These are phyloP conservation scores for Chrysopogon serrulatus DNA, from an alignment of 176 grass and related monocot genomes.

Conservation along the genomic window DNA sequence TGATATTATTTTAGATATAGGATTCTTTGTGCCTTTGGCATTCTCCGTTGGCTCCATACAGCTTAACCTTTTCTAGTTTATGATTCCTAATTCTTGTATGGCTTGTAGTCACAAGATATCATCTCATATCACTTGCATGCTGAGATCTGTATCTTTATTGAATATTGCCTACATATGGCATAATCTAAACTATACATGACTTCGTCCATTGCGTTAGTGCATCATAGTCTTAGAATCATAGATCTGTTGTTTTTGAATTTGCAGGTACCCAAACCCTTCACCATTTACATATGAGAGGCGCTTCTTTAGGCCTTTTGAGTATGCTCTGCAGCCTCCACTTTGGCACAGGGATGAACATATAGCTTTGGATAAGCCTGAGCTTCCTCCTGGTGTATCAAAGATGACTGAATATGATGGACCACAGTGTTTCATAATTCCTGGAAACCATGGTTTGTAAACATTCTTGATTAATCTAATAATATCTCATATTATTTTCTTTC, in stretches of 20 bases:
- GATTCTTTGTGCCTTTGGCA: background rate
- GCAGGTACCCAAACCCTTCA: constrained; percentile 90
- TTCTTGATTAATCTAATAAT: constrained; percentile 17
- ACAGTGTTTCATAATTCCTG: constrained; percentile 96
- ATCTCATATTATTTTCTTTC: constrained; percentile 13
- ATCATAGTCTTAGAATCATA: no score
- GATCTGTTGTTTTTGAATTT: constrained; percentile 8
- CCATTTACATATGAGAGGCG: constrained; percentile 84
- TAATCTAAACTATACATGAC: no score
- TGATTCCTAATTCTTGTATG: background rate
- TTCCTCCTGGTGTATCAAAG: constrained; percentile 68
- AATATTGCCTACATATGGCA: no score
- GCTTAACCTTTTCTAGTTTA: background rate
- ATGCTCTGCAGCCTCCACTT: constrained; percentile 84
- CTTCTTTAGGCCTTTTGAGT: constrained; percentile 82
- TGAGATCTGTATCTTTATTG: no score
- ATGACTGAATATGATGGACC: constrained; percentile 77
- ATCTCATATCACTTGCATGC: background rate
- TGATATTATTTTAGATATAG: background rate
- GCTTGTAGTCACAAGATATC: background rate
- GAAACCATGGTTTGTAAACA: constrained; percentile 77
- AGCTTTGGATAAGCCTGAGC: constrained; percentile 82
- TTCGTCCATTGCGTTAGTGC: no score
- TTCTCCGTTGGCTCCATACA: background rate
- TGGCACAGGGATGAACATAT: constrained; percentile 89